Evolutionary conservation across 2,329 filamentous ascomycete genomes (phyloP).

Genomic region (Alternaria sp.): DNA sequence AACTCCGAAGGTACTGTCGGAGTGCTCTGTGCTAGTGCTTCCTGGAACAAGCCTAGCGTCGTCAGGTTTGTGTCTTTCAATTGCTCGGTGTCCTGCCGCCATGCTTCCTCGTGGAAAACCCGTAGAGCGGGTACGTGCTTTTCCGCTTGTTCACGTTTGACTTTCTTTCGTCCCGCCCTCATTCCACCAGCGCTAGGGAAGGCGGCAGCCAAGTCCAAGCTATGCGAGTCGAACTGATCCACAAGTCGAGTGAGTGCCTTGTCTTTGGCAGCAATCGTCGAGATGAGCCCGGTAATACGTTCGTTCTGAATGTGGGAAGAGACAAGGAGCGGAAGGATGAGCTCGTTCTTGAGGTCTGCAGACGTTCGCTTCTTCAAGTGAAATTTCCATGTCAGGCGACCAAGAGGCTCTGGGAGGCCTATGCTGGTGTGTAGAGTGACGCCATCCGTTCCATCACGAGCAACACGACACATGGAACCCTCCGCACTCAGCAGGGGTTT

Average conservation of each 20-base stretch:
- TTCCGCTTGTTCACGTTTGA: conserved; percentile 59
- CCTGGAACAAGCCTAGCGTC: conserved; percentile 42
- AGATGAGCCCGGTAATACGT: conserved; percentile 57
- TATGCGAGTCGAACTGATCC: conserved; percentile 63
- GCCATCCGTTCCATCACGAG: conserved; percentile 39
- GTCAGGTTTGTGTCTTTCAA: conserved; percentile 31
- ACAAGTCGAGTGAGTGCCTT: conserved; percentile 63
- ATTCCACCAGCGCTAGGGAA: conserved; percentile 62
- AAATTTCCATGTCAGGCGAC: conserved; percentile 70
- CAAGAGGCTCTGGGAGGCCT: conserved; percentile 66
- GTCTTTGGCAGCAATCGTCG: conserved; percentile 63
- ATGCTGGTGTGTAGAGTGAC: conserved; percentile 64
- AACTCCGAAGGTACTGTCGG: conserved; percentile 34
- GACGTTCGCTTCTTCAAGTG: conserved; percentile 55
- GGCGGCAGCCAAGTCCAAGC: conserved; percentile 61
- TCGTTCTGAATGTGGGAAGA: conserved; percentile 56
- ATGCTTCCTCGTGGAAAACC: conserved; percentile 58
- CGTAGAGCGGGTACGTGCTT: conserved; percentile 62
- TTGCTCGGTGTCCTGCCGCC: conserved; percentile 45
- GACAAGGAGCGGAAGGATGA: conserved; percentile 61
- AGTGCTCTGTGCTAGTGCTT: conserved; percentile 38
- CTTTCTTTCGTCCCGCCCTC: conserved; percentile 52
- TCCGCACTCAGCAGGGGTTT: conserved; percentile 53
- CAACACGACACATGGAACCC: conserved; percentile 44
- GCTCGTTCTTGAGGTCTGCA: conserved; percentile 53